Evolutionary conservation across 371 early-diverging fungal genomes (phyloP).

Genomic region (Gilbertella persicaria): DNA sequence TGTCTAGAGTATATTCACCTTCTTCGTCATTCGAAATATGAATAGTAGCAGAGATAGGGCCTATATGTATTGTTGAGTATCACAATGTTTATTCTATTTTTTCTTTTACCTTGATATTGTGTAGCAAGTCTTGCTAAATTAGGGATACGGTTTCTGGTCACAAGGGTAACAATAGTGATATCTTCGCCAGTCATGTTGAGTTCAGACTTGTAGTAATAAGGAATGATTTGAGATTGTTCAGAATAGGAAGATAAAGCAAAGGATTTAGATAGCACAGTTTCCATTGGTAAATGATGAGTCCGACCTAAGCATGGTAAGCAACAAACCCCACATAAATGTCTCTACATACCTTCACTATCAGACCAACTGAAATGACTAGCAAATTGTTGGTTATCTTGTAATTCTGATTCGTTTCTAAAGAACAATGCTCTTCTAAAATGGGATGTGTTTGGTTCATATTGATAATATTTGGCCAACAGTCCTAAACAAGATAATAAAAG

Average conservation of each 20-base stretch:
- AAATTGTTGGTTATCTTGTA: slow-evolving; percentile 6
- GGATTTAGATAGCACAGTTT: slow-evolving; percentile 27
- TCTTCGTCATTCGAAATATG: slow-evolving; percentile 57
- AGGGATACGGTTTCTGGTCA: slow-evolving; percentile 54
- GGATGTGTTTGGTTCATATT: slow-evolving; percentile 2
- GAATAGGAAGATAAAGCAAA: slow-evolving; percentile 30
- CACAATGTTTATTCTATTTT: slow-evolving; percentile 7
- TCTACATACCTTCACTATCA: slow-evolving; percentile 19
- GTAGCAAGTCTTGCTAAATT: slow-evolving; percentile 50
- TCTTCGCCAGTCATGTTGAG: slow-evolving; percentile 45
- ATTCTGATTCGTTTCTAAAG: slow-evolving; percentile 11
- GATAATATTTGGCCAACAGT: slow-evolving; percentile 14
- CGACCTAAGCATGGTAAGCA: slow-evolving; percentile 8
- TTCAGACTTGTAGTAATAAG: slow-evolving; percentile 56
- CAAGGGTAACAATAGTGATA: slow-evolving; percentile 58
- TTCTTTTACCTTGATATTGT: slow-evolving; percentile 47
- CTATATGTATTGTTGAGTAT: slow-evolving; percentile 13
- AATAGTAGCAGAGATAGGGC: slow-evolving; percentile 60
- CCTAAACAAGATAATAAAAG: slow-evolving; percentile 9
- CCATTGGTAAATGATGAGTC: slow-evolving; percentile 26
- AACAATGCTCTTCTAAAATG: slow-evolving; percentile 24
- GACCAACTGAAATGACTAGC: slow-evolving; percentile 26
- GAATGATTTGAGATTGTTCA: slow-evolving; percentile 56
- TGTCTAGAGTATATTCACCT: slow-evolving; percentile 42
- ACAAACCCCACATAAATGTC: neutral